Percentiles rank a stretch among this genome's conserved stretches.
These are phyloP conservation scores for Myxozyma monticola DNA, from an alignment of 805 yeast species.

Conservation along the genomic window DNA sequence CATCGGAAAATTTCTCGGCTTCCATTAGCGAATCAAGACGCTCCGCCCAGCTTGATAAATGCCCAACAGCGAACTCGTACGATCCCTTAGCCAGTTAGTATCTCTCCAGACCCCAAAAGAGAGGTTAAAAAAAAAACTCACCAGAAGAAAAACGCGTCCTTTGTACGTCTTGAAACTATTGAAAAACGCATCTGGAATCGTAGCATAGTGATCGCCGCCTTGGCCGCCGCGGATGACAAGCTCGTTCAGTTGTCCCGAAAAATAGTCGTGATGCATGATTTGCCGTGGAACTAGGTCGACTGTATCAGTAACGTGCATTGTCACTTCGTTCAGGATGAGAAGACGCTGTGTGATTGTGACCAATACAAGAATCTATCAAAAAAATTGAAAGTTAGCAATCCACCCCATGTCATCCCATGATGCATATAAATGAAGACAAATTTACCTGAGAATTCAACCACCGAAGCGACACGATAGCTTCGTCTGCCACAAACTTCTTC, in stretches of 20 bases:
- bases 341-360: constrained; percentile 51
- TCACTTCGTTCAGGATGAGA: constrained; percentile 45
- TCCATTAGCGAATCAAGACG: constrained; percentile 51
- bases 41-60: constrained; percentile 71
- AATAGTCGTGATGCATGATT: constrained; percentile 41
- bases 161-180: constrained; percentile 45
- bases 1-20: constrained; percentile 51
- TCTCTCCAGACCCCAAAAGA: background rate
- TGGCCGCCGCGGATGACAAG: constrained; percentile 27
- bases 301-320: constrained; percentile 41
- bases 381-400: constrained; percentile 4
- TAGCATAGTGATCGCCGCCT: constrained; percentile 33
- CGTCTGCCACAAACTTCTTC: constrained; percentile 49
- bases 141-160: constrained; percentile 54
- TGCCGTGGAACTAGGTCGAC: constrained; percentile 47
- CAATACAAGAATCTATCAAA: constrained; percentile 42
- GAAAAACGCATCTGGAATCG: constrained; percentile 39
- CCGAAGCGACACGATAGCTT: constrained; percentile 52
- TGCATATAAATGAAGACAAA: background rate
- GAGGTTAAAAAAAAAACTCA: constrained; percentile 34
- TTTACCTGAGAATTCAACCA: constrained; percentile 52
- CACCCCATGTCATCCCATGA: background rate
- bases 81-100: constrained; percentile 30
- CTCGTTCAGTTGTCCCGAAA: constrained; percentile 31
- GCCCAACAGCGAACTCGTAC: constrained; percentile 57